Evolutionary conservation across 2,329 filamentous ascomycete species (phyloP).

Genomic region (Talaromyces marneffei): DNA sequence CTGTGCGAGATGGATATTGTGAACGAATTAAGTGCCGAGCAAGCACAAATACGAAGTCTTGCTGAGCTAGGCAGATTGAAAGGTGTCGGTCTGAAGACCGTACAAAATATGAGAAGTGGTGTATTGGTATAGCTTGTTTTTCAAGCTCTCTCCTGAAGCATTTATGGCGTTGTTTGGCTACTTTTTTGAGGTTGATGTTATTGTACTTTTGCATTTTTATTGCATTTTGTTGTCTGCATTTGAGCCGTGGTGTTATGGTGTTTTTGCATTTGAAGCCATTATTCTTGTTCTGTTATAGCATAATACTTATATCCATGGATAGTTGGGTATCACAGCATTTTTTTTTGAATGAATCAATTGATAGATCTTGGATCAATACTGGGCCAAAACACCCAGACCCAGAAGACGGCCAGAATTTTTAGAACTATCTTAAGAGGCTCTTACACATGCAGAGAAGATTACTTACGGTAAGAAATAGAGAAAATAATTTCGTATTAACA

Average conservation of each 20-base stretch:
- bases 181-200: too few relatives aligned
- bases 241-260: slow-evolving; percentile 8
- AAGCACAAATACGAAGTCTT: slow-evolving; percentile 34
- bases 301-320: neutral
- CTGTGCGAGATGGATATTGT: slow-evolving; percentile 39
- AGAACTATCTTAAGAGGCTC: too few relatives aligned
- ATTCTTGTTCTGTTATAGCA: neutral
- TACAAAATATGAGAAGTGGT: slow-evolving; percentile 45
- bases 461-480: neutral
- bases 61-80: slow-evolving; percentile 38
- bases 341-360: too few relatives aligned
- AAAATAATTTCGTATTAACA: neutral
- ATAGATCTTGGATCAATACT: too few relatives aligned
- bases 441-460: neutral
- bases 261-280: slow-evolving; percentile 3
- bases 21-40: slow-evolving; percentile 16
- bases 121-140: slow-evolving; percentile 27
- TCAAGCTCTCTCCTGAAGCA: neutral
- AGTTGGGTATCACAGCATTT: neutral
- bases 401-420: too few relatives aligned
- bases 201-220: neutral
- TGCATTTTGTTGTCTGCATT: slow-evolving; percentile 11
- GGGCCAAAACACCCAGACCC: too few relatives aligned
- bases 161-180: slow-evolving; percentile 7
- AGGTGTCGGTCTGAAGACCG: slow-evolving; percentile 41